phyloP scores from a whole-genome alignment of 2,329 filamentous ascomycete species.

The Aureobasidium melanogenum region DNA sequence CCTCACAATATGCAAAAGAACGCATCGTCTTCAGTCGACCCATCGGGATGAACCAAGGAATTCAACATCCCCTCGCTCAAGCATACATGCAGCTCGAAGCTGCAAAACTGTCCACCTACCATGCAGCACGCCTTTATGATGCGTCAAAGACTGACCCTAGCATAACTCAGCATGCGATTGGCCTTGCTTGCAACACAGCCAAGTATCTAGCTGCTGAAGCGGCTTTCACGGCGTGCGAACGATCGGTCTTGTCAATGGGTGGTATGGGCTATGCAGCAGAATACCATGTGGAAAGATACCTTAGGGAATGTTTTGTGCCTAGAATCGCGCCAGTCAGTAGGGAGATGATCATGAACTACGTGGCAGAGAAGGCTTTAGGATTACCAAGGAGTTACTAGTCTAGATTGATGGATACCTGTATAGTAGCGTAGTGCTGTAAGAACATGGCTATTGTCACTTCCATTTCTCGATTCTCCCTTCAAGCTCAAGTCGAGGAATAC shows the following conservation, averaged over 20 bases:
- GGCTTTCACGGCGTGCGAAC: constrained; percentile 51
- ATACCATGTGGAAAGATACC: constrained; percentile 53
- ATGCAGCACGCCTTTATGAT: constrained; percentile 52
- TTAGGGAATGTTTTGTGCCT: constrained; percentile 51
- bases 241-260: constrained; percentile 49
- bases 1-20: constrained; percentile 57
- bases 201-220: constrained; percentile 54
- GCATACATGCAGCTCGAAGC: constrained; percentile 56
- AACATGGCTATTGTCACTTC: background rate
- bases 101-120: constrained; percentile 52
- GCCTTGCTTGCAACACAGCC: constrained; percentile 47
- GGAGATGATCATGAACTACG: constrained; percentile 23
- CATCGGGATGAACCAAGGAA: constrained; percentile 58
- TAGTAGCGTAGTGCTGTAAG: background rate
- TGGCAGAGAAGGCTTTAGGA: constrained; percentile 42
- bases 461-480: background rate
- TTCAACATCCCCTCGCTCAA: constrained; percentile 57
- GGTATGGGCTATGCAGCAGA: constrained; percentile 57
- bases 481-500: background rate
- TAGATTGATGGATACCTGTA: background rate
- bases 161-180: constrained; percentile 39
- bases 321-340: constrained; percentile 51
- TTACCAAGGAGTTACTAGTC: constrained; percentile 57
- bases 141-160: constrained; percentile 30
- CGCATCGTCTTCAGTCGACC: constrained; percentile 56